Conservation (phyloP, 441 rosid species). For the Pelargonium myrrhifolium region DNA sequence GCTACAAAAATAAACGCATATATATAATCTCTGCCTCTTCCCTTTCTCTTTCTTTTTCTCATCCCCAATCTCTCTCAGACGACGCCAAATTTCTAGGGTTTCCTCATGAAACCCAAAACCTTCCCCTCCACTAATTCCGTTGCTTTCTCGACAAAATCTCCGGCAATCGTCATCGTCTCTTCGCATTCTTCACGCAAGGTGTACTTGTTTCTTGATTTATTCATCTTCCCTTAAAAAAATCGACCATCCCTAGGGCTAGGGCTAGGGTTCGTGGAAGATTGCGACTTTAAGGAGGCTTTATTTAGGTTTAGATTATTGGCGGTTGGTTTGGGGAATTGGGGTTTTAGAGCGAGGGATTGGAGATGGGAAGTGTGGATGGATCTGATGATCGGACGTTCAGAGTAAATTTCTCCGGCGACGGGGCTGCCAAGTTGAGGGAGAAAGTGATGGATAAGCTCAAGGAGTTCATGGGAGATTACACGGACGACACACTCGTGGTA, state of each 20-base stretch:
- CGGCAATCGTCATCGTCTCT: background rate
- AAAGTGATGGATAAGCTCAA: conserved; percentile 64
- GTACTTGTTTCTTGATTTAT: background rate
- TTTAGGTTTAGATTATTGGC: conserved; percentile 16
- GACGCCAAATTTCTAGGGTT: conserved; percentile 4
- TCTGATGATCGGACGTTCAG: conserved; percentile 68
- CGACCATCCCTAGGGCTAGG: background rate
- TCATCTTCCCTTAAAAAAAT: background rate
- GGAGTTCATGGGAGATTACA: conserved; percentile 93
- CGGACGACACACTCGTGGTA: conserved; percentile 98
- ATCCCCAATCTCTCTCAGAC: background rate
- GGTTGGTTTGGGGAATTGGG: conserved; percentile 9
- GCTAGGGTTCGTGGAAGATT: conserved; percentile 8
- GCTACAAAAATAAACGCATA: too few relatives aligned
- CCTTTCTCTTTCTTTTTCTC: background rate
- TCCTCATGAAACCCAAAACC: conserved; percentile 6
- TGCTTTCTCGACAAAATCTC: conserved; percentile 4
- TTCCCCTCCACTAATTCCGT: background rate
- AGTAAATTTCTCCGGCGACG: conserved; percentile 58
- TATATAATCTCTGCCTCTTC: background rate
- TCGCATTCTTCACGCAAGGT: background rate
- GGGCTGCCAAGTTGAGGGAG: conserved; percentile 61
- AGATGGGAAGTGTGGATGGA: conserved; percentile 44
- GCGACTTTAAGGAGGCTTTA: conserved; percentile 13
- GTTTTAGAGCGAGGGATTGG: conserved; percentile 31